Conservation (phyloP, 2,329 filamentous ascomycete genomes). For the Epichloe scottii region DNA sequence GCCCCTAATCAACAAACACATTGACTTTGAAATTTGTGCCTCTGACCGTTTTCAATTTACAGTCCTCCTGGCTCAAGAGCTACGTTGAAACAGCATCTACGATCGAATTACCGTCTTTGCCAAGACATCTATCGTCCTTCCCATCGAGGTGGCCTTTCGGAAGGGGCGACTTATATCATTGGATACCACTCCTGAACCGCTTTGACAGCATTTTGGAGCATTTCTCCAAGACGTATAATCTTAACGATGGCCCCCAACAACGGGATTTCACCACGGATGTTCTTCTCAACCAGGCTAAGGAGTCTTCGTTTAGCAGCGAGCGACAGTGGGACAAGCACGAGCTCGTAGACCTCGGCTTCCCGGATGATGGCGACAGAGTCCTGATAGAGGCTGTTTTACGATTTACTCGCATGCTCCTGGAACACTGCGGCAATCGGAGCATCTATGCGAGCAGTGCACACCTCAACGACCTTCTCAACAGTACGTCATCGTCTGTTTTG, state of each 20-base stretch:
- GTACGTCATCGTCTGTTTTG: conserved; percentile 68
- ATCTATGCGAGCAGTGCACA: conserved; percentile 90
- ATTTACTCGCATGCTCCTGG: conserved; percentile 78
- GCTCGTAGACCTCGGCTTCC: conserved; percentile 49
- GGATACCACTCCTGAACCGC: conserved; percentile 87
- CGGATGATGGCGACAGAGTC: conserved; percentile 63
- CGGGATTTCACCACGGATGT: conserved; percentile 59
- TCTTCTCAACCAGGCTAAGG: conserved; percentile 44
- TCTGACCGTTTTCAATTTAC: conserved; percentile 1
- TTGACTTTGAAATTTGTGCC: not conserved
- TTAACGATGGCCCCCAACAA: conserved; percentile 69
- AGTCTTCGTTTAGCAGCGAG: conserved; percentile 38
- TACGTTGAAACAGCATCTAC: conserved; percentile 63
- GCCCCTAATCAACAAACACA: not conserved
- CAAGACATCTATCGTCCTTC: conserved; percentile 64
- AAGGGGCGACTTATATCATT: conserved; percentile 91
- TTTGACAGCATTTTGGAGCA: conserved; percentile 82
- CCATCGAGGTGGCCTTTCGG: conserved; percentile 90
- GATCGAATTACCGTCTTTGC: conserved; percentile 62
- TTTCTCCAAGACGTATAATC: conserved; percentile 67
- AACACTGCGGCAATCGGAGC: conserved; percentile 93
- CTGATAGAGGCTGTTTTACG: conserved; percentile 68
- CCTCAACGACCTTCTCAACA: conserved; percentile 79
- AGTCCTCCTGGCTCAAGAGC: conserved; percentile 80
- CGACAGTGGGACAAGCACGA: conserved; percentile 30